Evolutionary conservation across 805 yeast species (phyloP).

Genomic region (Candida peoriensis): DNA sequence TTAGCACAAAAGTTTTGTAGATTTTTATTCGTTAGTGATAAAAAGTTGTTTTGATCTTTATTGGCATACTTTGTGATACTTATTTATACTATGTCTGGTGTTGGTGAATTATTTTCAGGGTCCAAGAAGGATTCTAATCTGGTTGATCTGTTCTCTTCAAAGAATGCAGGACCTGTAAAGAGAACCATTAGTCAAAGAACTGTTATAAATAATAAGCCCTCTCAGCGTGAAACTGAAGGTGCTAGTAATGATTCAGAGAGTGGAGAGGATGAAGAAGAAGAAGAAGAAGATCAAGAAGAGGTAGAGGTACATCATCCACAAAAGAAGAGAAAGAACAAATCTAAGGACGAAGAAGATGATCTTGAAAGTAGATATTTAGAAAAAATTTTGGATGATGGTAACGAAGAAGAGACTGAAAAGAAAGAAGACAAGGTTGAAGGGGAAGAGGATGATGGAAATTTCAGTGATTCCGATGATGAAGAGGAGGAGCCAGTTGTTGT

Average conservation of each 20-base stretch:
- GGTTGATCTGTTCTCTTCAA: conserved; percentile 32
- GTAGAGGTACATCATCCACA: conserved; percentile 6
- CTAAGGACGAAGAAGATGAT: conserved; percentile 36
- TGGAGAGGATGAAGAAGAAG: conserved; percentile 18
- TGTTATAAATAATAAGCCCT: conserved; percentile 20
- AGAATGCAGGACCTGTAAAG: conserved; percentile 45
- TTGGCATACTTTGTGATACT: no score
- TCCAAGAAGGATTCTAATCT: conserved; percentile 27
- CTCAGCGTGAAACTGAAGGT: conserved; percentile 13
- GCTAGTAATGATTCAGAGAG: conserved; percentile 6
- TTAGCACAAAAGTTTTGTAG: no score
- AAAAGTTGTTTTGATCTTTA: no score
- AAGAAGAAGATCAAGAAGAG: conserved; percentile 22
- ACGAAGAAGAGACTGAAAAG: conserved; percentile 25
- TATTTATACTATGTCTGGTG: conserved; percentile 31
- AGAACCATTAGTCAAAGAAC: conserved; percentile 31
- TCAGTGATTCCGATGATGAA: conserved; percentile 20
- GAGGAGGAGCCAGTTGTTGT: conserved; percentile 21
- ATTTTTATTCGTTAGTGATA: no score
- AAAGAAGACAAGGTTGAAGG: conserved; percentile 21
- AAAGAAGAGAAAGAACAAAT: conserved; percentile 18
- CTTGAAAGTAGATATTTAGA: conserved; percentile 51
- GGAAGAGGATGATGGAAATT: conserved; percentile 23
- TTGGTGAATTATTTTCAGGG: conserved; percentile 29
- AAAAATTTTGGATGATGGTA: conserved; percentile 38